Evolutionary conservation across 768 basidiomycete genomes (phyloP).

Genomic region (Sporobolomyces roseus): DNA sequence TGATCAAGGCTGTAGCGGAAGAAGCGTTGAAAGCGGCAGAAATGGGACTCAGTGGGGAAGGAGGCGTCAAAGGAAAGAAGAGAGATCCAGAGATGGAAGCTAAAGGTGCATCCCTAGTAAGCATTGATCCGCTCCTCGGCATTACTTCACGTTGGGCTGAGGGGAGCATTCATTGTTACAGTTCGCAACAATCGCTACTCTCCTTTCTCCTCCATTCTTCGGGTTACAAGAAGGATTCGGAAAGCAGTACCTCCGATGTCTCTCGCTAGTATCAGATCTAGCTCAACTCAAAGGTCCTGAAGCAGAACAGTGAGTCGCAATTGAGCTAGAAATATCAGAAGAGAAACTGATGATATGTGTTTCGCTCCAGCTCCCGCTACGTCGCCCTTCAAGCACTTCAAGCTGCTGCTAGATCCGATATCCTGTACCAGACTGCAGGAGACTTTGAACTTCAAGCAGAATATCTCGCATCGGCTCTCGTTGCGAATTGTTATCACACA

Average conservation of each 20-base stretch:
- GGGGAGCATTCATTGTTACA: neutral
- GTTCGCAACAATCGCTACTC: constrained; percentile 28
- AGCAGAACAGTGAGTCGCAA: neutral
- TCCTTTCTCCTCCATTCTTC: constrained; percentile 24
- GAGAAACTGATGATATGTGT: too few relatives aligned
- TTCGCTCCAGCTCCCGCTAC: constrained; percentile 5
- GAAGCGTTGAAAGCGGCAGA: constrained; percentile 24
- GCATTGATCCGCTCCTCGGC: neutral
- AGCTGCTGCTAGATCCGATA: constrained; percentile 24
- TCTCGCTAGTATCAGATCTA: constrained; percentile 11
- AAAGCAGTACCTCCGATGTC: constrained; percentile 27
- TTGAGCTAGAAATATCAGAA: neutral
- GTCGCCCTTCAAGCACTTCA: constrained; percentile 28
- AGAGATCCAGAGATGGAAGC: constrained; percentile 31
- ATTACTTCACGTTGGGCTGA: neutral
- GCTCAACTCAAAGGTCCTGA: constrained; percentile 4
- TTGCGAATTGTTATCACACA: constrained; percentile 8
- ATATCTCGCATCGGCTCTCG: constrained; percentile 20
- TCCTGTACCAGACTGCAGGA: constrained; percentile 9
- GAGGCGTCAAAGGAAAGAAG: neutral
- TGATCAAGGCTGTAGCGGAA: constrained; percentile 35
- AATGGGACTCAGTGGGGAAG: constrained; percentile 28
- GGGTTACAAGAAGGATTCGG: constrained; percentile 13
- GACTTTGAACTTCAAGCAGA: constrained; percentile 31
- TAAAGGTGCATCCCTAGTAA: constrained; percentile 20